Conservation (phyloP, 83 land plant species). For the Thuja plicata region DNA sequence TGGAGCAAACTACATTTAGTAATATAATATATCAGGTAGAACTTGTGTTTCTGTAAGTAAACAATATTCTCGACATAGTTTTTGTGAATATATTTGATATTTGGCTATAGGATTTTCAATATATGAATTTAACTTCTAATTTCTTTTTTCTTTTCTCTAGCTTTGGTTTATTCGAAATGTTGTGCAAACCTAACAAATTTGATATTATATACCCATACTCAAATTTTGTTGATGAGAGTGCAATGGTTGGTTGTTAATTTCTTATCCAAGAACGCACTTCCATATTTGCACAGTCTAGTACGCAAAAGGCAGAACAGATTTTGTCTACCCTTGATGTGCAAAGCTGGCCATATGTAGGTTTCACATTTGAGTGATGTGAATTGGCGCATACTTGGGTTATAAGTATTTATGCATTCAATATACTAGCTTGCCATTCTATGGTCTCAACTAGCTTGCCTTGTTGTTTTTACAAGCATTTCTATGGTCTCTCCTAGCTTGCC, state of each 20-base stretch:
- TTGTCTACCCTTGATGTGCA: no score
- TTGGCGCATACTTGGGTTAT: not conserved
- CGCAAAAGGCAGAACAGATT: no score
- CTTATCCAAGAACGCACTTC: not conserved
- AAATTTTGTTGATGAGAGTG: not conserved
- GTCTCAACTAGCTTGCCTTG: no score
- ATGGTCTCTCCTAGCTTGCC: no score
- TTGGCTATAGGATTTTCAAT: not conserved
- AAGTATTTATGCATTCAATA: not conserved
- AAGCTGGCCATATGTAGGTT: no score
- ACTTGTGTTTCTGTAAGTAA: not conserved
- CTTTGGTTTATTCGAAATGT: not conserved
- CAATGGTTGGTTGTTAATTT: not conserved
- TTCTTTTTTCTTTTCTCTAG: not conserved
- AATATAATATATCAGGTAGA: not conserved
- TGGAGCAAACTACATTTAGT: not conserved
- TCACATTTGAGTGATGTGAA: not conserved
- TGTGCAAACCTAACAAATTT: not conserved
- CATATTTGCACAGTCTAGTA: not conserved
- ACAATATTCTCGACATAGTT: not conserved
- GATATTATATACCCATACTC: not conserved
- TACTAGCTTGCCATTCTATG: no score
- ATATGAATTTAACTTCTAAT: not conserved
- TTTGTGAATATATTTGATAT: not conserved
- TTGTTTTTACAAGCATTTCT: no score